These are phyloP conservation scores for Wallacemonas collosoma DNA, from an alignment of 208 protist genomes.

Conservation along the genomic window DNA sequence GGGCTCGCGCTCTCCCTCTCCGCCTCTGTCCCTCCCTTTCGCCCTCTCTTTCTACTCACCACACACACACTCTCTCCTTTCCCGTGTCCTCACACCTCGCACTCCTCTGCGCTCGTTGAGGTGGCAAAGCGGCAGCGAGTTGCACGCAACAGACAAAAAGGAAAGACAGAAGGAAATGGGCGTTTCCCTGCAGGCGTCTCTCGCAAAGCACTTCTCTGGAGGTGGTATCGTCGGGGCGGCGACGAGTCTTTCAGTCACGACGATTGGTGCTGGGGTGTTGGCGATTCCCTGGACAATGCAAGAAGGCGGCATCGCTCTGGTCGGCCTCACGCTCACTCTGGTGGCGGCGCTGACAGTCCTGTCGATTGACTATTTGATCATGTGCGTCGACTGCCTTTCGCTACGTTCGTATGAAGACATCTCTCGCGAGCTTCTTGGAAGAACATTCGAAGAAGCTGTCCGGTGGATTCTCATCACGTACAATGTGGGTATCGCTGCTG, in stretches of 20 bases:
- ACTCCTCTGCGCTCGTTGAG: too few species aligned
- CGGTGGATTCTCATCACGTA: conserved; percentile 81
- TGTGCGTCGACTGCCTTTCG: conserved; percentile 58
- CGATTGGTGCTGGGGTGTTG: conserved; percentile 71
- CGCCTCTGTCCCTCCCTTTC: too few species aligned
- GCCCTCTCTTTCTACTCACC: too few species aligned
- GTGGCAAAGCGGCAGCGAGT: too few species aligned
- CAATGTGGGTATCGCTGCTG: conserved; percentile 62
- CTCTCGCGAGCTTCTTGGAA: conserved; percentile 65
- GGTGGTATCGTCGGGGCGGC: conserved; percentile 47
- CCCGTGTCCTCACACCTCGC: too few species aligned
- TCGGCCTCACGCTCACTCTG: conserved; percentile 35
- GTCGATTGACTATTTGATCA: conserved; percentile 77
- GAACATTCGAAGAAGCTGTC: conserved; percentile 55
- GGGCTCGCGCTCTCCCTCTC: too few species aligned
- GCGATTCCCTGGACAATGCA: conserved; percentile 65
- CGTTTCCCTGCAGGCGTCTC: conserved; percentile 5
- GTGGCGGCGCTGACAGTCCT: conserved; percentile 59
- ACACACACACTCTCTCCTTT: too few species aligned
- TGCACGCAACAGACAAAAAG: neutral
- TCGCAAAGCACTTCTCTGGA: conserved; percentile 17
- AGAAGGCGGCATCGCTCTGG: conserved; percentile 61
- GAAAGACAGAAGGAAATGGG: neutral
- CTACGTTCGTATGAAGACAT: conserved; percentile 85
- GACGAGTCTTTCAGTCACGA: conserved; percentile 68